Evolutionary conservation across 2,329 filamentous ascomycete genomes (phyloP).

Genomic region (Ceratocystis alfenasii): DNA sequence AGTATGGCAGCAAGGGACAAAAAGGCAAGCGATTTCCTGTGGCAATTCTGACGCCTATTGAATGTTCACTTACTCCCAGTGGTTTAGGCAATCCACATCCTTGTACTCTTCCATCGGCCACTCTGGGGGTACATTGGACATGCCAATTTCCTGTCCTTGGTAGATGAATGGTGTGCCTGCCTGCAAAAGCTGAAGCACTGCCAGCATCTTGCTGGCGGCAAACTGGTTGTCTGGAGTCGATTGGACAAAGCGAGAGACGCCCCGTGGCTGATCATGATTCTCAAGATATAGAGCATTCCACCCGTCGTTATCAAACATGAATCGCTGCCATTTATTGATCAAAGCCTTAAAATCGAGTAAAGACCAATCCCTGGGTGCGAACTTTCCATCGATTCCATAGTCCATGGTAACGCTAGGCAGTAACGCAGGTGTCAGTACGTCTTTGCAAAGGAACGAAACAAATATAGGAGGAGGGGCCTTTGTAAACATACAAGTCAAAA

Average conservation of each 20-base stretch:
- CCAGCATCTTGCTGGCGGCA: slow-evolving; percentile 47
- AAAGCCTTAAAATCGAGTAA: slow-evolving; percentile 42
- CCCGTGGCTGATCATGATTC: slow-evolving; percentile 53
- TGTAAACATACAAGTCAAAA: slow-evolving; percentile 41
- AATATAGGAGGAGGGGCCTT: slow-evolving; percentile 28
- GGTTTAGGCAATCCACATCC: slow-evolving; percentile 49
- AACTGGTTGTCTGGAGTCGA: slow-evolving; percentile 39
- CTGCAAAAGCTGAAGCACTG: slow-evolving; percentile 44
- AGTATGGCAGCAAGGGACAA: neutral
- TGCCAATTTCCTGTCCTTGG: slow-evolving; percentile 57
- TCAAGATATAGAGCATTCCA: slow-evolving; percentile 57
- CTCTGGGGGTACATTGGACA: slow-evolving; percentile 48
- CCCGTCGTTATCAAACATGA: slow-evolving; percentile 47
- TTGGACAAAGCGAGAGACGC: slow-evolving; percentile 44
- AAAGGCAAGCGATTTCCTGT: neutral
- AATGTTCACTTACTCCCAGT: slow-evolving; percentile 34
- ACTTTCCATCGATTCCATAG: slow-evolving; percentile 35
- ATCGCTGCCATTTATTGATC: slow-evolving; percentile 46
- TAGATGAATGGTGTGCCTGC: slow-evolving; percentile 56
- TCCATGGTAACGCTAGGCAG: slow-evolving; percentile 36
- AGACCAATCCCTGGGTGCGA: slow-evolving; percentile 34
- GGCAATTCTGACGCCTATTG: neutral
- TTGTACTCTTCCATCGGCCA: slow-evolving; percentile 57
- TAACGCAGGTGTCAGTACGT: slow-evolving; percentile 25
- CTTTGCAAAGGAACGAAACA: neutral